Percentiles rank a stretch among this genome's conserved stretches.
Evolutionary conservation across 169 alveolate species (phyloP).

Genomic region (Cryptosporidium sp.): DNA sequence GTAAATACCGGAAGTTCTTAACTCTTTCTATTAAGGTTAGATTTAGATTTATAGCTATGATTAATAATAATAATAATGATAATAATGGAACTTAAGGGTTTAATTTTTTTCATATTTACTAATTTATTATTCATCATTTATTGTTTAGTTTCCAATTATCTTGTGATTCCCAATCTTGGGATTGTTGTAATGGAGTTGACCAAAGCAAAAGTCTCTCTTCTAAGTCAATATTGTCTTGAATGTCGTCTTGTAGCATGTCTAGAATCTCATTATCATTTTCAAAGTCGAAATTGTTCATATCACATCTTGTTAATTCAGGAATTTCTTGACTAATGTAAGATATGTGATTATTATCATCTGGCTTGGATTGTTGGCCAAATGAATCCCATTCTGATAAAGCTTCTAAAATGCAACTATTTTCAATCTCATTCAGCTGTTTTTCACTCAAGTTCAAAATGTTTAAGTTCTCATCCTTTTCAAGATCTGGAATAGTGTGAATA

Average conservation of each 20-base stretch:
- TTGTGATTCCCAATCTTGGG: constrained; percentile 4
- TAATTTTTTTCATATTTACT: neutral
- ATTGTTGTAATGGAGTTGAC: constrained; percentile 26
- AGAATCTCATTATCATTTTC: neutral
- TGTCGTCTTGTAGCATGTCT: neutral
- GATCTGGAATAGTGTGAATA: neutral
- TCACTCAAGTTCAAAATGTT: neutral
- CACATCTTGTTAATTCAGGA: neutral
- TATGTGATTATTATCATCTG: neutral
- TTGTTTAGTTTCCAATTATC: neutral
- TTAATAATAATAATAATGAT: neutral
- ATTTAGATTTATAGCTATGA: constrained; percentile 26
- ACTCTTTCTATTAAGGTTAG: constrained; percentile 3
- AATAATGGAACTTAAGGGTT: constrained; percentile 11
- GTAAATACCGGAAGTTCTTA: neutral
- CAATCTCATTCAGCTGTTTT: neutral
- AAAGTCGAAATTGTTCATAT: neutral
- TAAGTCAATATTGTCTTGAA: constrained; percentile 26
- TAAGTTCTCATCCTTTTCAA: neutral
- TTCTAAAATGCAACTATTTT: neutral
- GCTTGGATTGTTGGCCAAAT: neutral
- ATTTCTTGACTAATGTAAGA: neutral
- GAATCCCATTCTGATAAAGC: neutral
- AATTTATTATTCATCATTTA: too few species aligned
- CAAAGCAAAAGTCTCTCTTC: constrained; percentile 56